These are phyloP conservation scores for Lachancea sp. DNA, from an alignment of 805 yeast genomes.

Conservation along the genomic window DNA sequence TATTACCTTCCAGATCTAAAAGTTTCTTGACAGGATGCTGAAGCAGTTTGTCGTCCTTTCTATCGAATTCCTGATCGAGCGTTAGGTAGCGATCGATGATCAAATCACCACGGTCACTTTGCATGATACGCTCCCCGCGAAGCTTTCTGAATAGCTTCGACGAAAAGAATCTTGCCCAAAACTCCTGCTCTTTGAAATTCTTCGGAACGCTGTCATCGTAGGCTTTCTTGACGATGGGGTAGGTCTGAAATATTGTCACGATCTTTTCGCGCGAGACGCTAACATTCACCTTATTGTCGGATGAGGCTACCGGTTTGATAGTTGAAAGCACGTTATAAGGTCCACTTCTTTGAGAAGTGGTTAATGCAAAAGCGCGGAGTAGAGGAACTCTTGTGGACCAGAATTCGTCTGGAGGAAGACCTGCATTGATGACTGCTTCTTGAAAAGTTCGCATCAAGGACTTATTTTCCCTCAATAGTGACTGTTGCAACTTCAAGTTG, in stretches of 20 bases:
- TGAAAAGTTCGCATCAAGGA: constrained; percentile 68
- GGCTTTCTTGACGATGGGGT: constrained; percentile 85
- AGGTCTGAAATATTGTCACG: constrained; percentile 82
- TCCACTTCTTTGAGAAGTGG: constrained; percentile 79
- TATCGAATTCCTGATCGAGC: constrained; percentile 53
- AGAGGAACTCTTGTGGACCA: constrained; percentile 80
- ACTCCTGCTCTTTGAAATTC: constrained; percentile 73
- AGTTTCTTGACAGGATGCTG: constrained; percentile 55
- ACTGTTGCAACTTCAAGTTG: constrained; percentile 74
- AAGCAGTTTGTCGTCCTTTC: constrained; percentile 37
- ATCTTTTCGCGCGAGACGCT: constrained; percentile 87
- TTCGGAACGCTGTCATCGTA: constrained; percentile 88
- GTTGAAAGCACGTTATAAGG: constrained; percentile 92
- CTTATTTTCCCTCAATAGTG: constrained; percentile 62
- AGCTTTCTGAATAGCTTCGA: constrained; percentile 81
- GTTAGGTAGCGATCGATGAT: constrained; percentile 78
- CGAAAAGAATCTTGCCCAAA: constrained; percentile 93
- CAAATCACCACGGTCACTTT: constrained; percentile 75
- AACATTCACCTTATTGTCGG: constrained; percentile 90
- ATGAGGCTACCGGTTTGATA: constrained; percentile 86
- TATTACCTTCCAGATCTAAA: constrained; percentile 75
- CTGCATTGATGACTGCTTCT: constrained; percentile 76
- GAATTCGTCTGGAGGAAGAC: constrained; percentile 73
- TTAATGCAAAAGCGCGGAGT: constrained; percentile 78
- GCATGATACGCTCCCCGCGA: constrained; percentile 78